Evolutionary conservation across 140 eudicot species (phyloP), one percentile per base, ranked within the genome.

Genomic region (Ambrosia hybrid): DNA sequence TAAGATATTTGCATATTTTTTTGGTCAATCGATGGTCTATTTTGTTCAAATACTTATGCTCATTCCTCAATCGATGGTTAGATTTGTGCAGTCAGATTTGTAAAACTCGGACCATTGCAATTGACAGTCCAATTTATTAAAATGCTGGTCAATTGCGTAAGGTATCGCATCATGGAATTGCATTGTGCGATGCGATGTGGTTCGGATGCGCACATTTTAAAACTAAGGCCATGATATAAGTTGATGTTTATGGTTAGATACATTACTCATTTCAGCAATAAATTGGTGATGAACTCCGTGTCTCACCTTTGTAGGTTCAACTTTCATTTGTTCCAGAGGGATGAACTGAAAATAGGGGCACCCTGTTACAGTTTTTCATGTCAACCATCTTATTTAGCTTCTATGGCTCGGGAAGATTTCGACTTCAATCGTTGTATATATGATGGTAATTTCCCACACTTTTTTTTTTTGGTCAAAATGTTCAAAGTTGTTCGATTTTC

Each of bases 261-360:
- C 57, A 63, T 37, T 38, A 13, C 12, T 64, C 49, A 38, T 70
- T 13, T 5, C n/a, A n/a, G 16, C 52, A 70, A 72, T 30, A 36
- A 59, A 43, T 48, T 43, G 36, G 14, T 14, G 15, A 33, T 68
- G 9, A 21, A 21, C 30, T 21, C 30, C 58, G 48, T 67, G 62
- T 48, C 65, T 64, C 52, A 73, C 71, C 12, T 62, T 9, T 86
- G 85, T 83, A 93, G 98, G 76, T 93, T 84, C 75, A 94, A 90
- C 79, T 94, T 94, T 74, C 97, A 90, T 82, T 80, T 94, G 83
- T 94, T 94, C 70, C 99, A 97, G 16, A 84, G 99, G 79, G 96
- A 94, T 83, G 99, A 90, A 77, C 63, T 90, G 80, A 94, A 81
- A 78, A 26, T 79, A 26, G 92, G 95, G 79, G 73, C 91, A 91